Base-by-base conservation (phyloP, 2,329 filamentous ascomycete genomes). In the Cladophialophora chaetospira region DNA sequence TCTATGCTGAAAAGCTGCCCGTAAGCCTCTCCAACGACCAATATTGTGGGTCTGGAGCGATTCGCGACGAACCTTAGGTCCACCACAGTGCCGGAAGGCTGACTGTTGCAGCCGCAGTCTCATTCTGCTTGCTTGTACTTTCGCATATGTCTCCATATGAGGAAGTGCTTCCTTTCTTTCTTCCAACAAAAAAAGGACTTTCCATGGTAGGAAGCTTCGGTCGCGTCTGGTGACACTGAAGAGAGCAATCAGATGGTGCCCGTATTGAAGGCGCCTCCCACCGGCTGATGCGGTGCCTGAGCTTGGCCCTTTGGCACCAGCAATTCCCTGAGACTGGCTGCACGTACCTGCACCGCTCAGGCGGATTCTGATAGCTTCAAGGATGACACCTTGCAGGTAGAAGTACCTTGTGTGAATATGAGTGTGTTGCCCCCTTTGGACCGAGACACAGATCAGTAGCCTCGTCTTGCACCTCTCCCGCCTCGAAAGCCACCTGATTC, bases 401-500 rank as follows among this genome's bases (percentile, higher is more conserved):
- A n/a, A n/a, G n/a, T n/a, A n/a, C n/a, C n/a, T n/a, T n/a, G n/a
- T n/a, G n/a, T n/a, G n/a, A n/a, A n/a, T n/a, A n/a, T n/a, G n/a
- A n/a, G n/a, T n/a, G n/a, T n/a, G n/a, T n/a, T n/a, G n/a, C n/a
- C n/a, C n/a, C n/a, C n/a, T n/a, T n/a, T n/a, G n/a, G n/a, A n/a
- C n/a, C n/a, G n/a, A n/a, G n/a, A n/a, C n/a, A n/a, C n/a, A 6
- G 6, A 21, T 61, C 60, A 62, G 35, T 53, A 55, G 4, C 56
- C 55, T 47, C 60, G 53, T 48, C 60, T 56, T 6, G 45, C 53
- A 23, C 60, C 57, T 51, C 60, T 54, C 45, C 63, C 64, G 45
- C 73, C 70, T 28, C 72, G 71, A 47, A 72, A 71, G 55, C 75
- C 74, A 64, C 73, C 71, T 58, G 64, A 67, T 60, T 70, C 65